These are phyloP conservation scores for Saccharomyces kudriavzevii DNA, from an alignment of 805 yeast genomes.

Conservation along the genomic window DNA sequence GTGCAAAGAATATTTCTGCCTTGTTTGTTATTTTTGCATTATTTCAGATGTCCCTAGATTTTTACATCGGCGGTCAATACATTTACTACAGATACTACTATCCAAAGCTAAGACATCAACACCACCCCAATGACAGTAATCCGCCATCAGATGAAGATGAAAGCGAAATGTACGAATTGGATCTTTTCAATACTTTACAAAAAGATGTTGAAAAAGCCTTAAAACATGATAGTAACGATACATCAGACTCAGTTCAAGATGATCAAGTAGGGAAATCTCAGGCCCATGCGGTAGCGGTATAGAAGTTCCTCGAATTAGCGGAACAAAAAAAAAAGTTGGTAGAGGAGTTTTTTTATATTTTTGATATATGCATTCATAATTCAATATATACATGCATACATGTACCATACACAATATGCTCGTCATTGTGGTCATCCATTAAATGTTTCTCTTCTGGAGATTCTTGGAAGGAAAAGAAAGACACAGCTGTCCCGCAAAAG, in stretches of 20 bases:
- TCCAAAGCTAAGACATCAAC: constrained; percentile 6
- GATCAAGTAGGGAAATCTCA: neutral
- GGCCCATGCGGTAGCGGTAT: neutral
- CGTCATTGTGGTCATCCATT: neutral
- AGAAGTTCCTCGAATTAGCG: neutral
- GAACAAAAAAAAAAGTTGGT: neutral
- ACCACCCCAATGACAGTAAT: neutral
- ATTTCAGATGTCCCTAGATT: constrained; percentile 70
- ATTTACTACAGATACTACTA: constrained; percentile 48
- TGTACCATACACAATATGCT: neutral
- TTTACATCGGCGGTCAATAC: constrained; percentile 66
- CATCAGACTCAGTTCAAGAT: neutral
- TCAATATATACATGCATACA: neutral
- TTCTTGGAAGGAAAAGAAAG: neutral
- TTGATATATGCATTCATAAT: neutral
- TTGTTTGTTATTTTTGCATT: constrained; percentile 63
- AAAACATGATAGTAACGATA: neutral
- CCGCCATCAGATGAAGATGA: neutral
- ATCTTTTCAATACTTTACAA: neutral
- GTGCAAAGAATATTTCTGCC: constrained; percentile 59
- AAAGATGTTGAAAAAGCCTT: neutral
- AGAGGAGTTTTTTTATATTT: neutral
- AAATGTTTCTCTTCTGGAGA: neutral
- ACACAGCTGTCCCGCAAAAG: neutral
- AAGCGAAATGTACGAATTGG: neutral